Percentiles rank a stretch among this genome's conserved stretches.
These are phyloP conservation scores for Penicillium egyptiacum DNA, from an alignment of 495 filamentous ascomycete genomes.

Conservation along the genomic window DNA sequence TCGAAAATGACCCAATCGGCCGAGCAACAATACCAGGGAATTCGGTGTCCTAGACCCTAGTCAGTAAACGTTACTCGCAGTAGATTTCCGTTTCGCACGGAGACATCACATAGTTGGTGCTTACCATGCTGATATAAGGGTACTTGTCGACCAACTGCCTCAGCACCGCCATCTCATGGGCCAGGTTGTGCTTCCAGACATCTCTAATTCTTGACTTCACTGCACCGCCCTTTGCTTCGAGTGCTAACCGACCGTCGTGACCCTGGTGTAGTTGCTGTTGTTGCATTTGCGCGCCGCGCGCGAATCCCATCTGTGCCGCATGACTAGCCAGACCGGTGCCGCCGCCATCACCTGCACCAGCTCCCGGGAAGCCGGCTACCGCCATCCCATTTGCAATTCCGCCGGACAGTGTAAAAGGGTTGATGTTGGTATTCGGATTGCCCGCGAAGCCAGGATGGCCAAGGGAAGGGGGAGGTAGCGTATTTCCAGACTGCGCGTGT, in stretches of 20 bases:
- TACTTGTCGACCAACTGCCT: constrained; percentile 82
- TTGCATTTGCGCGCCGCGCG: constrained; percentile 69
- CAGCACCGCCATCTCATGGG: constrained; percentile 82
- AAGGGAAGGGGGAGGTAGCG: constrained; percentile 60
- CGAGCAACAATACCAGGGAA: constrained; percentile 95
- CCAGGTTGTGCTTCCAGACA: constrained; percentile 88
- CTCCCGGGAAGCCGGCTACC: constrained; percentile 56
- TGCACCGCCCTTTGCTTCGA: constrained; percentile 44
- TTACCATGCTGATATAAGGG: constrained; percentile 95
- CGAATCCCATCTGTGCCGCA: constrained; percentile 83
- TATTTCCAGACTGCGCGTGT: constrained; percentile 53
- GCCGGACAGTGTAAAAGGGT: constrained; percentile 62
- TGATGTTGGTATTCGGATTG: constrained; percentile 65
- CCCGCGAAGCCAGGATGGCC: constrained; percentile 59
- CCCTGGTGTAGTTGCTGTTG: constrained; percentile 61
- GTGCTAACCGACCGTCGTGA: constrained; percentile 48
- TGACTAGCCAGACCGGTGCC: constrained; percentile 87
- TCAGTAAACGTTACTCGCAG: constrained; percentile 1
- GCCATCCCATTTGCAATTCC: constrained; percentile 54
- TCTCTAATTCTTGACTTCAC: constrained; percentile 81
- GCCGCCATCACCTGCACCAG: constrained; percentile 58
- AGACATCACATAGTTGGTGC: constrained; percentile 19
- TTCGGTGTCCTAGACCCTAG: constrained; percentile 76
- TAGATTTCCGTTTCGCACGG: neutral
- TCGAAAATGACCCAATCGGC: constrained; percentile 89